phyloP scores from a whole-genome alignment of 495 filamentous ascomycete species.

The Clohesyomyces aquaticus region DNA sequence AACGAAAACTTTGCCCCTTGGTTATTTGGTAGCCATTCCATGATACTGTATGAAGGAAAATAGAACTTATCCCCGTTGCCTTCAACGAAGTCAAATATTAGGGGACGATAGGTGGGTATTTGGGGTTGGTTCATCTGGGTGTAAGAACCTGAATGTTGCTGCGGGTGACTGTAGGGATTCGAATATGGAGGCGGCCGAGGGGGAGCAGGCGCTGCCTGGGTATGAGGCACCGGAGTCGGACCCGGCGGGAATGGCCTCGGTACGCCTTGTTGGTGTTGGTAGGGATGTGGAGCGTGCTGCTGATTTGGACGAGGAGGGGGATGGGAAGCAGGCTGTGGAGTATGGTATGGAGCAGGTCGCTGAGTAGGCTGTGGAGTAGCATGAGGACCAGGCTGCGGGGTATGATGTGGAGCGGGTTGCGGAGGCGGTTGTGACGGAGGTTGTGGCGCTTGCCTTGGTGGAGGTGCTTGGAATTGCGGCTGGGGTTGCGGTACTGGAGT shows the following conservation, averaged over 20 bases:
- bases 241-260: slow-evolving; percentile 27
- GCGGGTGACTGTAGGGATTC: slow-evolving; percentile 18
- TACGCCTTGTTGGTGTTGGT: not conserved
- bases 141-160: slow-evolving; percentile 4
- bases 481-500: slow-evolving; percentile 18
- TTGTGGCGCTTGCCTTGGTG: slow-evolving; percentile 1
- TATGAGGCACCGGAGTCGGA: not conserved
- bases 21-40: slow-evolving; percentile 65
- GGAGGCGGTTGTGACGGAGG: slow-evolving; percentile 13
- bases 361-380: too few species aligned
- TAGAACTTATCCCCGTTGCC: slow-evolving; percentile 81
- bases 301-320: slow-evolving; percentile 8
- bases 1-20: slow-evolving; percentile 64
- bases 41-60: slow-evolving; percentile 83
- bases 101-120: slow-evolving; percentile 61
- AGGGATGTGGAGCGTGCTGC: not conserved
- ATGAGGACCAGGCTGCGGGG: too few species aligned
- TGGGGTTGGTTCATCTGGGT: slow-evolving; percentile 49
- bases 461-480: not conserved
- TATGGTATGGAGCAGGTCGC: not conserved
- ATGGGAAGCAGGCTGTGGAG: slow-evolving; percentile 10
- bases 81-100: slow-evolving; percentile 83
- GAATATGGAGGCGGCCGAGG: slow-evolving; percentile 27
- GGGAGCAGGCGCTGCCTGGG: slow-evolving; percentile 12
- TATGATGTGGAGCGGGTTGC: slow-evolving; percentile 13